Percentiles rank a stretch among this genome's conserved stretches.
Conservation (phyloP, 306 rosid species). For the Myrica gale region DNA sequence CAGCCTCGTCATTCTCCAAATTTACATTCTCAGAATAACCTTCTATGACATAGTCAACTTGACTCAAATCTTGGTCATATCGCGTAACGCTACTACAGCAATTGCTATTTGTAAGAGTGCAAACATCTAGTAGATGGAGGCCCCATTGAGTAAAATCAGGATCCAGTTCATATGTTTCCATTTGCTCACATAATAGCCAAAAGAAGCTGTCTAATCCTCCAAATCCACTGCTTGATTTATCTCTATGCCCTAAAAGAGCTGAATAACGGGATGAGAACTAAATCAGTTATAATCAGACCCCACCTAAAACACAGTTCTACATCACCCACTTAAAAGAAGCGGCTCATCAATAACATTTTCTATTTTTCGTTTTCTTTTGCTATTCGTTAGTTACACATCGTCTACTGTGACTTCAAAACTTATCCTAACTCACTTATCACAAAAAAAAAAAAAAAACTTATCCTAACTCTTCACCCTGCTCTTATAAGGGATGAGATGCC, state of each 20-base stretch:
- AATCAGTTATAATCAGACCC: not conserved
- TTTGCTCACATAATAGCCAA: constrained; percentile 29
- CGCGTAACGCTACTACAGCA: constrained; percentile 46
- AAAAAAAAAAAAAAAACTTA: too few species aligned
- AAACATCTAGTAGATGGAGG: constrained; percentile 81
- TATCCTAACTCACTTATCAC: too few species aligned
- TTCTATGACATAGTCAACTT: constrained; percentile 67
- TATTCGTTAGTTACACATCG: not conserved
- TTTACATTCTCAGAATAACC: constrained; percentile 50
- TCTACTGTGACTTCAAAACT: not conserved
- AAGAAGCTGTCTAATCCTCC: constrained; percentile 24
- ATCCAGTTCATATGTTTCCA: constrained; percentile 59
- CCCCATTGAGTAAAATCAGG: constrained; percentile 91
- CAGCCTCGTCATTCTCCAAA: constrained; percentile 80
- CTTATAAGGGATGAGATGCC: not conserved
- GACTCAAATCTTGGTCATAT: constrained; percentile 63
- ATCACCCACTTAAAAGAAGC: not conserved
- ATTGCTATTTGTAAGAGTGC: constrained; percentile 55
- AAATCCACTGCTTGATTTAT: constrained; percentile 22
- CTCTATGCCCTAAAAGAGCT: constrained; percentile 20
- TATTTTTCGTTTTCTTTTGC: not conserved
- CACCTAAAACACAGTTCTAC: not conserved
- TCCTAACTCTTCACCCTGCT: not conserved
- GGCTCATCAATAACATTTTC: not conserved
- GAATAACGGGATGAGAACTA: constrained; percentile 30